A percentile compares a stretch with the other conserved stretches of the same genome.
These are phyloP conservation scores for Myrica gale DNA, from an alignment of 306 rosid genomes.

Conservation along the genomic window DNA sequence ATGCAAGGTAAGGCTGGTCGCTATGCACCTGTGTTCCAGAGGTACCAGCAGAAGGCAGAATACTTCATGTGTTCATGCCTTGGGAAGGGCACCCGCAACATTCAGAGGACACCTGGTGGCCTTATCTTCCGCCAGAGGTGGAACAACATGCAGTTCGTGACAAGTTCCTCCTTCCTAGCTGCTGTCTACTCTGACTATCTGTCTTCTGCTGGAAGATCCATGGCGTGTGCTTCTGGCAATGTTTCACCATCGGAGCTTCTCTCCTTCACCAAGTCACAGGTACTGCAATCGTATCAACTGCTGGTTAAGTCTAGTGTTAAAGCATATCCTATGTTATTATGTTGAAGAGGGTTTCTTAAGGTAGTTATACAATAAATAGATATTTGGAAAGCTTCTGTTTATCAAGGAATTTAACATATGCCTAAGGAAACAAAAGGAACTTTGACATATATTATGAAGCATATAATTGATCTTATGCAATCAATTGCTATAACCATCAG, in stretches of 20 bases:
- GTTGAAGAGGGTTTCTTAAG: no score
- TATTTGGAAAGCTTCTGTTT: no score
- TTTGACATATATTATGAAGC: no score
- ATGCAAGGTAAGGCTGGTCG: constrained; percentile 83
- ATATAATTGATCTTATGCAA: background rate
- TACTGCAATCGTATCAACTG: background rate
- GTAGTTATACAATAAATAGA: no score
- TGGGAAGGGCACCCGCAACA: constrained; percentile 64
- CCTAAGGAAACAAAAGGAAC: no score
- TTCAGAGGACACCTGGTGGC: constrained; percentile 90
- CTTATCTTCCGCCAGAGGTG: constrained; percentile 83
- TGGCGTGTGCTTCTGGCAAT: constrained; percentile 65
- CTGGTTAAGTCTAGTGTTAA: background rate
- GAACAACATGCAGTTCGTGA: constrained; percentile 95
- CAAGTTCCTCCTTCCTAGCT: constrained; percentile 76
- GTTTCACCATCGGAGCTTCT: constrained; percentile 67
- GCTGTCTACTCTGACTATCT: constrained; percentile 91
- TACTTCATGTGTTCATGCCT: constrained; percentile 76
- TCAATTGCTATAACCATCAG: constrained; percentile 35
- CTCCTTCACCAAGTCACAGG: constrained; percentile 81
- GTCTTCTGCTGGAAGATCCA: constrained; percentile 42
- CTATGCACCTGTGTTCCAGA: constrained; percentile 61
- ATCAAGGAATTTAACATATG: no score
- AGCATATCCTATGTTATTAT: no score
- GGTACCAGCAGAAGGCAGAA: constrained; percentile 70